Base-by-base conservation (phyloP, 148 eudicot species). In the Rhododendron simsii region DNA sequence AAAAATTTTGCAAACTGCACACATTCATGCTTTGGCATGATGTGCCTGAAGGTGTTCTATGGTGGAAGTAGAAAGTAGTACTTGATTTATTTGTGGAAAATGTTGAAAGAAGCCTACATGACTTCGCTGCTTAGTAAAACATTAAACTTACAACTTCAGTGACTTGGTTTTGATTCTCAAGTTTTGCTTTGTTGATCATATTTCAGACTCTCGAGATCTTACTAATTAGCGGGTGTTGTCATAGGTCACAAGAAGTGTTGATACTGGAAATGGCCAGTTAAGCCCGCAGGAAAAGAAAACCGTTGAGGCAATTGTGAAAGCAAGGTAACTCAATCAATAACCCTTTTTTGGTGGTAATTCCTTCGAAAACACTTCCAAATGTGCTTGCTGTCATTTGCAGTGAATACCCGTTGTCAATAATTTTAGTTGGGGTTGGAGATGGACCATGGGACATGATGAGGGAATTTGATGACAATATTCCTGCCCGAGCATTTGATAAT, bases 391-490 rank as follows among this genome's bases (percentile, higher is more conserved):
- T 82, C 35, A 33, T 89, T 35, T 88, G 78, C 90, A 92, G 94
- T 79, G 84, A 87, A 67, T 91, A 92, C 81, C 92, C 94, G 1
- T 81, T 91, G 83, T 92, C 94, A 41, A 92, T 92, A 21, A 53
- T 92, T 77, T 85, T 92, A 82, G 94, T 92, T 35, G 94, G 94
- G 67, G 92, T 92, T 83, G 94, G 94, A 74, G 94, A 91, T 81
- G 92, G 94, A 81, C 94, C 94, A 26, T 92, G 94, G 94, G 94
- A 92, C 73, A 91, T 92, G 92, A 92, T 92, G 94, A 92, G 81
- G 80, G 92, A 92, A 77, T 92, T 92, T 73, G 94, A 92, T 65
- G 94, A 92, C 44, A 91, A 92, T 53, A 92, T 92, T 75, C 94
- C 94, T 74, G 82, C 94, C 51, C 92, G 94, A 37, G 91, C 92